Base-by-base conservation (phyloP, 202 grass and related monocot genomes). In the Sporobolus alterniflorus region DNA sequence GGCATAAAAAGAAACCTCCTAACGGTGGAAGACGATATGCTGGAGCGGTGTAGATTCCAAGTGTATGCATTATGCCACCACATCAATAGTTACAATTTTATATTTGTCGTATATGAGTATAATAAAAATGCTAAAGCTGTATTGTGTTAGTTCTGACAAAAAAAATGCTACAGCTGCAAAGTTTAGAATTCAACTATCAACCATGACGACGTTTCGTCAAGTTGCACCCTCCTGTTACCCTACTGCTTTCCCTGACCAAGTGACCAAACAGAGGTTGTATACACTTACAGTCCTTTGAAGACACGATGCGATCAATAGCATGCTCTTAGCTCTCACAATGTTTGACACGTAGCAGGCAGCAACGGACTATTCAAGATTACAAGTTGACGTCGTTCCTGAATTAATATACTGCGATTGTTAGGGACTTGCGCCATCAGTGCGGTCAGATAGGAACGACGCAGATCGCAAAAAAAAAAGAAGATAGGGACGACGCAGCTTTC, bases 391-490 rank as follows among this genome's bases (percentile, higher is more conserved):
- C 39, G 20, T 40, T n/a, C 47, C 56, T 14, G 67, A 76, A 81
- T 40, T n/a, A n/a, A 82, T 72, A 82, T 72, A 51, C 64, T 57
- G 50, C 22, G n/a, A 68, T 84, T 50, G 32, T 50, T 80, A 16
- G 1, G 17, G 52, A 55, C 3, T 26, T 57, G 12, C n/a, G n/a
- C 22, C 17, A 68, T 8, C 32, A 87, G 77, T 84, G 81, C 79
- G 73, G 67, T 26, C 1, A 18, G 88, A 89, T 86, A 65, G 78
- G 65, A 73, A 89, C 83, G 71, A 81, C 16, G 69, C 57, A 66
- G 28, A n/a, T n/a, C n/a, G n/a, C n/a, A n/a, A n/a, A n/a, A n/a
- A n/a, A n/a, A n/a, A n/a, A n/a, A n/a, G n/a, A n/a, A n/a, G n/a
- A n/a, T n/a, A 65, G 78, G 65, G 78, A 89, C 83, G 71, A 81